Conservation (phyloP, 176 grass and related monocot genomes). For the Elaeis guineensis region DNA sequence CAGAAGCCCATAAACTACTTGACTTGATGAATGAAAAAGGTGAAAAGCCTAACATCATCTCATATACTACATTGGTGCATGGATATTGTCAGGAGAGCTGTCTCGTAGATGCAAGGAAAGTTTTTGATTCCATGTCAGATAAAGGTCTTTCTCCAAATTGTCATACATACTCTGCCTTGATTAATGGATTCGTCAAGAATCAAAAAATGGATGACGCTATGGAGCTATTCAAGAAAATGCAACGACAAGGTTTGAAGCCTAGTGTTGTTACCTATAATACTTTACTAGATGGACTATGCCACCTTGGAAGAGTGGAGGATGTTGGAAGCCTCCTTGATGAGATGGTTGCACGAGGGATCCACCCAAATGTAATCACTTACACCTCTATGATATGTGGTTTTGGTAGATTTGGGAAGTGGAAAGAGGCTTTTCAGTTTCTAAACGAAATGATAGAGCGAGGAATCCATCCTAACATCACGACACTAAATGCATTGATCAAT, state of each 20-base stretch:
- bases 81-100: constrained; percentile 2
- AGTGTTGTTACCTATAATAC: not conserved
- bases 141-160: constrained; percentile 1
- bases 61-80: constrained; percentile 18
- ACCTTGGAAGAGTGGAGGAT: too few species aligned
- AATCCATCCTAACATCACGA: too few species aligned
- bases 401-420: too few species aligned
- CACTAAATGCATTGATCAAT: too few species aligned
- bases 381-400: too few species aligned
- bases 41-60: not conserved
- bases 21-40: constrained; percentile 14
- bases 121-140: constrained; percentile 5
- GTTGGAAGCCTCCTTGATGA: too few species aligned
- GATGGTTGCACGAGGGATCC: too few species aligned
- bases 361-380: too few species aligned
- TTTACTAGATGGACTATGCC: not conserved
- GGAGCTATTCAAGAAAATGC: constrained; percentile 10
- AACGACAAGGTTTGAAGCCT: not conserved
- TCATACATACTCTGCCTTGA: constrained; percentile 2
- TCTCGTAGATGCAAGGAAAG: constrained; percentile 3
- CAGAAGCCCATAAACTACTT: constrained; percentile 18
- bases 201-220: constrained; percentile 19
- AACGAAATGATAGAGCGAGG: too few species aligned
- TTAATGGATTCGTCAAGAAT: not conserved
- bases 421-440: too few species aligned